Conservation (phyloP, 345 rosid species). For the Camelina hispida region DNA sequence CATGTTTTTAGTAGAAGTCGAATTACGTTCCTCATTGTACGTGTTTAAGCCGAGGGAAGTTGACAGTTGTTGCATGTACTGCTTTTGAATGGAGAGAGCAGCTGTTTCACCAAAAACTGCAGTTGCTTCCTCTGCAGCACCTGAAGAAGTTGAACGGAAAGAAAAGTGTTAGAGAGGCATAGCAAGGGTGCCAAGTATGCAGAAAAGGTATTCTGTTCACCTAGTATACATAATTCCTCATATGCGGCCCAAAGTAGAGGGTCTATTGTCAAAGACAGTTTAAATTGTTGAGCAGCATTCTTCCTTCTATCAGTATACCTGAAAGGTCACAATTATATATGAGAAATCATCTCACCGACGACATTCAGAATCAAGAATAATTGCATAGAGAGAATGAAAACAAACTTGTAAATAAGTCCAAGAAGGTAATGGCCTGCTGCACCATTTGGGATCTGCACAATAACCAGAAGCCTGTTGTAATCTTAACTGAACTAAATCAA, state of each 20-base stretch:
- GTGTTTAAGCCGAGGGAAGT: slow-evolving; percentile 51
- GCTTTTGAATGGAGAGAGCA: slow-evolving; percentile 83
- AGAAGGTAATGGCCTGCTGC: slow-evolving; percentile 98
- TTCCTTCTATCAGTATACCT: slow-evolving; percentile 96
- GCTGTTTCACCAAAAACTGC: slow-evolving; percentile 91
- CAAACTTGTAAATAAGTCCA: slow-evolving; percentile 93
- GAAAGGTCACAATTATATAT: slow-evolving; percentile 33
- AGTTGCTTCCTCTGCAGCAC: slow-evolving; percentile 92
- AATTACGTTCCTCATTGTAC: slow-evolving; percentile 65
- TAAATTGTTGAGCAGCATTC: slow-evolving; percentile 79
- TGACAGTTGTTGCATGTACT: slow-evolving; percentile 58
- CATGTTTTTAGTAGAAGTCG: slow-evolving; percentile 50
- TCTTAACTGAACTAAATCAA: slow-evolving; percentile 6
- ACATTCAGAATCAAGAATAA: slow-evolving; percentile 26
- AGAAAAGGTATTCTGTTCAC: slow-evolving; percentile 49
- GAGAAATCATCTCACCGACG: slow-evolving; percentile 25
- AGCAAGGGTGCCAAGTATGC: slow-evolving; percentile 2
- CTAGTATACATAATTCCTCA: slow-evolving; percentile 90
- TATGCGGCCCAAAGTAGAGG: slow-evolving; percentile 96
- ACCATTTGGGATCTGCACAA: slow-evolving; percentile 86
- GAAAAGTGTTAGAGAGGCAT: slow-evolving; percentile 25
- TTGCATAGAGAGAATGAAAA: slow-evolving; percentile 24
- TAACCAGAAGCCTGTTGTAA: slow-evolving; percentile 3
- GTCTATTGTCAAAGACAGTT: slow-evolving; percentile 82
- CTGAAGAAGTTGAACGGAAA: slow-evolving; percentile 43